phyloP scores from a whole-genome alignment of 1,284 basidiomycete species.

The Crepidotus sp. region DNA sequence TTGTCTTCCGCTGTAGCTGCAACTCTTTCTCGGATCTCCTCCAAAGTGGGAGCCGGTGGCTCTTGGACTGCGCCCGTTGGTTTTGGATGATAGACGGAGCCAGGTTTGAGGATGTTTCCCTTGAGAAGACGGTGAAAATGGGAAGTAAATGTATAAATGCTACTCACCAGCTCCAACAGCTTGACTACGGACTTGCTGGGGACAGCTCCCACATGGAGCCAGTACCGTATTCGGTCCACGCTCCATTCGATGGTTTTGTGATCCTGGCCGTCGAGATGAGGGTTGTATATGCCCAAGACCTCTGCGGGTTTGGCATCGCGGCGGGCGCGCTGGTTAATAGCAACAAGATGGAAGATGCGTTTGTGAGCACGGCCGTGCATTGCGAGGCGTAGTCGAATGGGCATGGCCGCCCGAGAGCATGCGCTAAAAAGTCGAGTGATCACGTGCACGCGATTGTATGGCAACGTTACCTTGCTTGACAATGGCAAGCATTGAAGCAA shows the following conservation, averaged over 20 bases:
- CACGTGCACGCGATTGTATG: neutral
- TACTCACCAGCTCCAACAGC: conserved; percentile 72
- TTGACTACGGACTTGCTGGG: conserved; percentile 75
- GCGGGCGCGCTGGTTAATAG: conserved; percentile 65
- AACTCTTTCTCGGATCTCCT: conserved; percentile 12
- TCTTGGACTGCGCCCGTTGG: neutral
- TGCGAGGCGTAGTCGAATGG: conserved; percentile 79
- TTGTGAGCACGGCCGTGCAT: conserved; percentile 76
- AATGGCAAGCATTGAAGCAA: too few species aligned
- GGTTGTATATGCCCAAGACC: conserved; percentile 83
- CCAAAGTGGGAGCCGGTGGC: neutral
- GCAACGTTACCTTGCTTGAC: too few species aligned
- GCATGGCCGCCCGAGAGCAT: conserved; percentile 41
- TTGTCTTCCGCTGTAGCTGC: neutral
- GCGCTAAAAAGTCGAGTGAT: neutral
- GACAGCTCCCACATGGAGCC: conserved; percentile 79
- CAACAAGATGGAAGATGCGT: conserved; percentile 84
- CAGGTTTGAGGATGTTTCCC: conserved; percentile 38
- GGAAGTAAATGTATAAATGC: neutral
- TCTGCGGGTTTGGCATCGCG: conserved; percentile 90
- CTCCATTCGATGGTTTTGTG: conserved; percentile 86
- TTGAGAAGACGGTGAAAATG: conserved; percentile 16
- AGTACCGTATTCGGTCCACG: conserved; percentile 82
- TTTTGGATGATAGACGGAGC: conserved; percentile 39
- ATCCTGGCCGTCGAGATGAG: conserved; percentile 41